Conservation (phyloP, 257 asterid species). For the Gardenia jasminoides region DNA sequence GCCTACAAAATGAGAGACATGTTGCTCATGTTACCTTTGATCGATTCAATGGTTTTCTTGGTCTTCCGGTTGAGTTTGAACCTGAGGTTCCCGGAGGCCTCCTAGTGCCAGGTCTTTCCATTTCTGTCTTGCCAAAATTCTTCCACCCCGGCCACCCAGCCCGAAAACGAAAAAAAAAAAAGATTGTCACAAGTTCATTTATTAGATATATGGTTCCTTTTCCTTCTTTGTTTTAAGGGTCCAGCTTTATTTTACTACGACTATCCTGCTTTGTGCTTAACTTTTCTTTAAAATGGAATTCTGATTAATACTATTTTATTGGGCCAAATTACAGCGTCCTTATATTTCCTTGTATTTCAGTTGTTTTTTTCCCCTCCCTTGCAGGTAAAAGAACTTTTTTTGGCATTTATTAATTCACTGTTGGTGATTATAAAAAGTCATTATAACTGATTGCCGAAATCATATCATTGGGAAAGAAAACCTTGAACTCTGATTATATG, state of each 20-base stretch:
- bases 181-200: background rate
- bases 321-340: background rate
- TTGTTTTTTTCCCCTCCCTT: background rate
- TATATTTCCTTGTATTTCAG: background rate
- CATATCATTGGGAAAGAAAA: background rate
- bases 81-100: constrained; percentile 63
- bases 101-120: constrained; percentile 59
- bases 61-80: constrained; percentile 66
- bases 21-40: constrained; percentile 66
- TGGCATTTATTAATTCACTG: background rate
- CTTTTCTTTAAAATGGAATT: background rate
- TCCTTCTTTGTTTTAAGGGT: background rate
- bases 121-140: background rate
- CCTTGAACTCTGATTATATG: background rate
- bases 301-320: background rate
- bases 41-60: constrained; percentile 59
- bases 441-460: background rate
- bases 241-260: background rate
- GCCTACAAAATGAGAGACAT: constrained; percentile 60
- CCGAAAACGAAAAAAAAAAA: too few species aligned
- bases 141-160: too few species aligned
- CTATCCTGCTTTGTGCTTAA: background rate
- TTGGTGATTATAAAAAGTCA: background rate
- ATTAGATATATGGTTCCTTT: background rate
- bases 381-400: background rate